phyloP scores from a whole-genome alignment of 495 filamentous ascomycete species.

The Penicillium psychrofluorescens region DNA sequence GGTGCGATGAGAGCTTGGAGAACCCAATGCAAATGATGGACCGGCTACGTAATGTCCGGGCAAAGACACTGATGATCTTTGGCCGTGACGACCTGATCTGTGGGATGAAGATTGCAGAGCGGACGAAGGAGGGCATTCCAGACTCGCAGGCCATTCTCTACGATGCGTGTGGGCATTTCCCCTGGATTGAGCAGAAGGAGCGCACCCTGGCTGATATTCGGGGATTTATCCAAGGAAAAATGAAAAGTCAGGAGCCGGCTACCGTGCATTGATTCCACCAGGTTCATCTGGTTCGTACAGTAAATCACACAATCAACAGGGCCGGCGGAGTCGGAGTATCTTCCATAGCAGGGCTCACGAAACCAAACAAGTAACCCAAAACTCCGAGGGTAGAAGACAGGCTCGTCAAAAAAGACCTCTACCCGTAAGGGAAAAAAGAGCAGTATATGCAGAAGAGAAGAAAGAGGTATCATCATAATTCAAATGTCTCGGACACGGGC shows the following conservation, averaged over 20 bases:
- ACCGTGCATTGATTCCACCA: slow-evolving; percentile 14
- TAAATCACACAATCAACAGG: slow-evolving; percentile 15
- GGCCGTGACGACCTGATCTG: slow-evolving; percentile 12
- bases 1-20: slow-evolving; percentile 3
- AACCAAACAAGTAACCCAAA: slow-evolving; percentile 5
- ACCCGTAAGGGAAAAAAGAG: slow-evolving; percentile 6
- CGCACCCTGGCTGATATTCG: slow-evolving; percentile 7
- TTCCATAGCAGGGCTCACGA: slow-evolving; percentile 8
- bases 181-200: slow-evolving; percentile 14
- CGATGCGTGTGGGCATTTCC: slow-evolving; percentile 17
- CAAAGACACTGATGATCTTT: slow-evolving; percentile 13
- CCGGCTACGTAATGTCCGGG: slow-evolving; percentile 5
- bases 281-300: slow-evolving; percentile 10
- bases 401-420: slow-evolving; percentile 24
- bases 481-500: slow-evolving; percentile 50
- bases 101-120: slow-evolving; percentile 6
- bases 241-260: neutral
- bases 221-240: slow-evolving; percentile 5
- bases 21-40: slow-evolving; percentile 7
- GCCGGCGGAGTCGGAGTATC: neutral
- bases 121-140: slow-evolving; percentile 3
- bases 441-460: slow-evolving; percentile 16
- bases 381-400: slow-evolving; percentile 26
- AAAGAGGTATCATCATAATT: slow-evolving; percentile 22
- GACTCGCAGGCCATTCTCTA: slow-evolving; percentile 4